Evolutionary conservation across 805 yeast species (phyloP), one percentile per base, ranked within the genome.

Genomic region (Vanderwaltozyma tropicalis): DNA sequence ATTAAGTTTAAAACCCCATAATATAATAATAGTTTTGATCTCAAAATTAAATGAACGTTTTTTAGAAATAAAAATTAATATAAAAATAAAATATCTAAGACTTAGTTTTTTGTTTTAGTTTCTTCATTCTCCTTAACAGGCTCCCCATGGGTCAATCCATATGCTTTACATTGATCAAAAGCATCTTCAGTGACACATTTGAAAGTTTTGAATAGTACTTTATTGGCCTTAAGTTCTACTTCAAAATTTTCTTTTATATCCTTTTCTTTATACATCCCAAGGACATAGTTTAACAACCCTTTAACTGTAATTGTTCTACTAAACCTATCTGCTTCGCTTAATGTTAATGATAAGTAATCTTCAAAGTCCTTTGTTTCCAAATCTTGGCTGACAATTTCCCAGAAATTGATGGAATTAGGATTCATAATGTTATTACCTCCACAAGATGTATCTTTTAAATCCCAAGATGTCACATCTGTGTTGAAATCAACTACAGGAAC

Each of bases 261-360:
- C 12, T 34, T 31, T 5, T 42, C 14, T 5, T 44, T 24, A 38
- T 58, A 60, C 21, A 58, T 40, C 7, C 59, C 57, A 12, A 53
- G 33, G 4, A 62, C 45, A 45, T 61, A 63, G 38, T 59, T 52
- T 16, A 62, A 34, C 3, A 65, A 51, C 36, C 65, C 65, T 30
- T 46, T 52, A 22, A 66, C 35, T 30, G 57, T 53, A 13, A 62
- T 41, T 8, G 60, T 33, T 41, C 59, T 55, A 16, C 59, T 57
- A 31, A 54, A 54, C 1, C 52, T 31, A 39, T 63, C 67, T 2
- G 66, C 55, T 39, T 64, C 67, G 32, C 64, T 60, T n/a, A 62
- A 29, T 1, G 65, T 54, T 13, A 67, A 43, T 5, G 59, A 64
- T 61, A 67, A 43, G 39, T 60, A 53, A 48, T 67, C 72, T 20